phyloP scores from a whole-genome alignment of 2,329 filamentous ascomycete species.

The Trichophyton schoenleinii region DNA sequence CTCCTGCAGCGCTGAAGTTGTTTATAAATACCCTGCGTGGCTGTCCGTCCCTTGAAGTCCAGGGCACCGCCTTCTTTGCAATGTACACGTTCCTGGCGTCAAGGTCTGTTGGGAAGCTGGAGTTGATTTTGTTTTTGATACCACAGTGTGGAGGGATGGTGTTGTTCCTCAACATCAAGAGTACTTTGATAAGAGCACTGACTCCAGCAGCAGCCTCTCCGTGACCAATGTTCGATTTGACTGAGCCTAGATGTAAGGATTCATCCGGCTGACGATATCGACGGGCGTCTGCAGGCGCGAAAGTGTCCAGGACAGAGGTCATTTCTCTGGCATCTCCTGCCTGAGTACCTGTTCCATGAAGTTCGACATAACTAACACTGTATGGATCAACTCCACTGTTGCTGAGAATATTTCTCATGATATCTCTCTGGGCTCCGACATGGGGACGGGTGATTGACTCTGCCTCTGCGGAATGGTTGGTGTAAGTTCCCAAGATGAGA shows the following conservation, averaged over 20 bases:
- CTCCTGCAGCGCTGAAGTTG: neutral
- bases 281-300: slow-evolving; percentile 29
- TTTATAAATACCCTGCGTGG: neutral
- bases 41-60: slow-evolving; percentile 13
- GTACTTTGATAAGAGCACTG: slow-evolving; percentile 23
- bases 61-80: slow-evolving; percentile 11
- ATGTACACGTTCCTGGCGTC: slow-evolving; percentile 10
- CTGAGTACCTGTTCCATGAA: slow-evolving; percentile 71
- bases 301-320: slow-evolving; percentile 37
- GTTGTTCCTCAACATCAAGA: slow-evolving; percentile 18
- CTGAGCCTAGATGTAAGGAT: neutral
- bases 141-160: slow-evolving; percentile 18
- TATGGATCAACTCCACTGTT: slow-evolving; percentile 62
- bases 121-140: neutral
- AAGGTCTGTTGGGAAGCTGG: slow-evolving; percentile 3
- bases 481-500: slow-evolving; percentile 53
- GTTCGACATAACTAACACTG: slow-evolving; percentile 72
- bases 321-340: slow-evolving; percentile 75
- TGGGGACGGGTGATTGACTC: slow-evolving; percentile 77
- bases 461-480: slow-evolving; percentile 67
- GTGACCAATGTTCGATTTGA: slow-evolving; percentile 28
- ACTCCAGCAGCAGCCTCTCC: slow-evolving; percentile 20
- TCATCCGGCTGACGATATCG: neutral
- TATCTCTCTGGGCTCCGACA: slow-evolving; percentile 60
- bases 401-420: slow-evolving; percentile 51